Percentiles rank a stretch among this genome's conserved stretches.
Evolutionary conservation across 169 alveolate genomes (phyloP).

Genomic region (Plasmodium billcollinsi): DNA sequence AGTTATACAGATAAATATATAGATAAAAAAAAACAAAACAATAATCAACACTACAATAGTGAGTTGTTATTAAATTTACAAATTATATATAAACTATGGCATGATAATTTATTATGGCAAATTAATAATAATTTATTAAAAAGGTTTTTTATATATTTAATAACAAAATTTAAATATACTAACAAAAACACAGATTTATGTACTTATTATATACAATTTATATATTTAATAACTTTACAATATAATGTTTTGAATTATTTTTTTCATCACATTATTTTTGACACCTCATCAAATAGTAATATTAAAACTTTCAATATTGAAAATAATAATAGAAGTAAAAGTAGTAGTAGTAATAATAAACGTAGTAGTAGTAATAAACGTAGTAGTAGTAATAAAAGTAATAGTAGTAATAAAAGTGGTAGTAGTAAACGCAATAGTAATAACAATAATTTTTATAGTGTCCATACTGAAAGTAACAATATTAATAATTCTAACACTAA

Average conservation of each 20-base stretch:
- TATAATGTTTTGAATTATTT: slow-evolving; percentile 46
- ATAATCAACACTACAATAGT: background rate
- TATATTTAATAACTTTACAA: slow-evolving; percentile 35
- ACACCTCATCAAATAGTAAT: background rate
- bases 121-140: slow-evolving; percentile 52
- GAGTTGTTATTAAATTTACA: slow-evolving; percentile 41
- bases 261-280: slow-evolving; percentile 50
- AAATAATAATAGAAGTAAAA: background rate
- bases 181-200: slow-evolving; percentile 61
- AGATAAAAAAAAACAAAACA: background rate
- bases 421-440: too few species aligned
- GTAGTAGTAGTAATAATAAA: background rate
- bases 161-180: slow-evolving; percentile 58
- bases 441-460: too few species aligned
- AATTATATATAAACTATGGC: slow-evolving; percentile 59
- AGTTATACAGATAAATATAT: too few species aligned
- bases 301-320: background rate
- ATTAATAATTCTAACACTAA: too few species aligned
- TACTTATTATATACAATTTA: slow-evolving; percentile 46
- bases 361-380: background rate
- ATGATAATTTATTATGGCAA: slow-evolving; percentile 73
- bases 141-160: slow-evolving; percentile 40
- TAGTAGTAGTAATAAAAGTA: background rate
- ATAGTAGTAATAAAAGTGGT: background rate
- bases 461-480: too few species aligned